Evolutionary conservation across 257 asterid species (phyloP).

Genomic region (Nicotiana sylvestris): DNA sequence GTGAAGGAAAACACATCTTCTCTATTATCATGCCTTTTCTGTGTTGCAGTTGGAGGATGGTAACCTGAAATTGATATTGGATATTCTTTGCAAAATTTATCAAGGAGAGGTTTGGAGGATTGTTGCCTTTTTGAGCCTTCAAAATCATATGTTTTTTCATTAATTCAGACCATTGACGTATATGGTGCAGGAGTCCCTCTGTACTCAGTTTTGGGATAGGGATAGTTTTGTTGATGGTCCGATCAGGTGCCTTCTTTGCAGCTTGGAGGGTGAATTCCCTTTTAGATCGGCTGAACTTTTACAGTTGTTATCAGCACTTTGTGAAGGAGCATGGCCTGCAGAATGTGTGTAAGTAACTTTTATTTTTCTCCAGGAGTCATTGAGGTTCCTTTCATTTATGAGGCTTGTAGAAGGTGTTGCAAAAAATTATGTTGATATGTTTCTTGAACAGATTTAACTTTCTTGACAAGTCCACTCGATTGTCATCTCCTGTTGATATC

Average conservation of each 20-base stretch:
- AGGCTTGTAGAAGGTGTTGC: background rate
- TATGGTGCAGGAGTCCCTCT: slow-evolving; percentile 76
- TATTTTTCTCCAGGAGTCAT: background rate
- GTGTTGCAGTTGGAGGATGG: slow-evolving; percentile 66
- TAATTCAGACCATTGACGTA: slow-evolving; percentile 21
- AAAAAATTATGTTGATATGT: background rate
- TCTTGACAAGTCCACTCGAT: slow-evolving; percentile 75
- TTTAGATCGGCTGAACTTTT: slow-evolving; percentile 58
- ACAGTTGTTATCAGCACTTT: slow-evolving; percentile 68
- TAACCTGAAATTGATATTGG: slow-evolving; percentile 67
- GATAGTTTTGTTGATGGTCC: slow-evolving; percentile 92
- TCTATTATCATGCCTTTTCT: slow-evolving; percentile 15
- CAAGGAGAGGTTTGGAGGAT: slow-evolving; percentile 76
- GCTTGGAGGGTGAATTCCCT: slow-evolving; percentile 91
- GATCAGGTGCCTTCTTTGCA: slow-evolving; percentile 81
- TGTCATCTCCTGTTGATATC: slow-evolving; percentile 74
- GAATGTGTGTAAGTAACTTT: slow-evolving; percentile 85
- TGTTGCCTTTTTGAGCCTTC: slow-evolving; percentile 8
- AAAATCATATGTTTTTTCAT: slow-evolving; percentile 3
- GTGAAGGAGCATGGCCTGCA: slow-evolving; percentile 92
- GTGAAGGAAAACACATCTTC: background rate
- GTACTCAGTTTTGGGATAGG: slow-evolving; percentile 92
- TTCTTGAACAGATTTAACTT: slow-evolving; percentile 66
- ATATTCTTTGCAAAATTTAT: slow-evolving; percentile 77
- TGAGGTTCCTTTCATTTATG: background rate